Percentiles rank a stretch among this genome's conserved stretches.
These are phyloP conservation scores for Lolium rigidum DNA, from an alignment of 176 grass and related monocot species.

Conservation along the genomic window DNA sequence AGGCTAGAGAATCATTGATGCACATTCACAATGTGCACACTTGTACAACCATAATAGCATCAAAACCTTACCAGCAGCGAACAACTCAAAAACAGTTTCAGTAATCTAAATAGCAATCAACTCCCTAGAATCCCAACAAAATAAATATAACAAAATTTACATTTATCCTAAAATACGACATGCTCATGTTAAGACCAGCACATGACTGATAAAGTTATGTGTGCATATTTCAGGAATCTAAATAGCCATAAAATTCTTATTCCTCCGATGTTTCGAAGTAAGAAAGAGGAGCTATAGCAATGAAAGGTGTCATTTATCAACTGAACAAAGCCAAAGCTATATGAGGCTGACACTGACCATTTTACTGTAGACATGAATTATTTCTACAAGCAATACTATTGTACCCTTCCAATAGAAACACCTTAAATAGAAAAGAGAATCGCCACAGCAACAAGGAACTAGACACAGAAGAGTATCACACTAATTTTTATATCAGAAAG, in stretches of 20 bases:
- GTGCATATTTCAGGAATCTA: background rate
- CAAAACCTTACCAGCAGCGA: background rate
- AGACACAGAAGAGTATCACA: background rate
- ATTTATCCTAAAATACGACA: background rate
- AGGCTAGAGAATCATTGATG: background rate
- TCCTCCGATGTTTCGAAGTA: background rate
- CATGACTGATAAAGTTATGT: background rate
- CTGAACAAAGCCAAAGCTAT: background rate
- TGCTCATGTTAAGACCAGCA: slow-evolving; percentile 5
- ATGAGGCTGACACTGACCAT: background rate
- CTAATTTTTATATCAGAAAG: background rate
- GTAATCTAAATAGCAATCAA: background rate
- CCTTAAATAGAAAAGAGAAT: background rate
- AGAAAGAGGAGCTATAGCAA: background rate
- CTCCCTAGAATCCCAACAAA: background rate
- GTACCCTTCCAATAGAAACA: background rate
- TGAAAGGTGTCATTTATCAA: slow-evolving; percentile 14
- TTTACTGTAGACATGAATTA: background rate
- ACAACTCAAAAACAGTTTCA: background rate
- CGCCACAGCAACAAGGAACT: background rate
- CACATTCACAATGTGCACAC: background rate
- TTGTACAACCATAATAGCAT: slow-evolving; percentile 8
- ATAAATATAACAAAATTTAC: background rate
- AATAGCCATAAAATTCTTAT: background rate
- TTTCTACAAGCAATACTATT: slow-evolving; percentile 1